Conservation (phyloP, 768 basidiomycete genomes). For the Leccinum arenicola region DNA sequence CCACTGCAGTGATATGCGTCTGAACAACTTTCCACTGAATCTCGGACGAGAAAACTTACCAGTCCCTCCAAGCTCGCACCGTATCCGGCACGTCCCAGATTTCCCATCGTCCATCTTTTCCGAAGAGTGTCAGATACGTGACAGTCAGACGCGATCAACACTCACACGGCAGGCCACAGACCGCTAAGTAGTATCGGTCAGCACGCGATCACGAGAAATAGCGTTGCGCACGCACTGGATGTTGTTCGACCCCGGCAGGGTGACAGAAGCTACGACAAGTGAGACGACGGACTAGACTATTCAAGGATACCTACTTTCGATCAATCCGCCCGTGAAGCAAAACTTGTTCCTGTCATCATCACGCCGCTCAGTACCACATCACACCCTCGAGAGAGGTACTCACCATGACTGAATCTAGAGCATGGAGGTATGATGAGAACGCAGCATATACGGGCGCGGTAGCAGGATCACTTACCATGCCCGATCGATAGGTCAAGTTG, state of each 20-base stretch:
- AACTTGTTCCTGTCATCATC: slow-evolving; percentile 53
- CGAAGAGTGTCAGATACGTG: slow-evolving; percentile 7
- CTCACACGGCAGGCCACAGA: slow-evolving; percentile 49
- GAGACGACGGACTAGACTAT: not conserved
- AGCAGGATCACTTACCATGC: slow-evolving; percentile 28
- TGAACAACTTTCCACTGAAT: slow-evolving; percentile 1
- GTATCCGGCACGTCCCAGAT: slow-evolving; percentile 50
- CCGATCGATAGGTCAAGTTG: slow-evolving; percentile 45
- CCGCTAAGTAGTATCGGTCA: slow-evolving; percentile 28
- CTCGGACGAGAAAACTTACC: slow-evolving; percentile 38
- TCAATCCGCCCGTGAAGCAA: slow-evolving; percentile 77
- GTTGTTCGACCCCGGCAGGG: slow-evolving; percentile 41
- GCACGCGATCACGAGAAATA: not conserved
- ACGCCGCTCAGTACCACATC: slow-evolving; percentile 1
- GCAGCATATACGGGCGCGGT: slow-evolving; percentile 1
- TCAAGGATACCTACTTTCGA: slow-evolving; percentile 39
- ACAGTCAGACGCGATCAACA: not conserved
- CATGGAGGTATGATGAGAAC: slow-evolving; percentile 25
- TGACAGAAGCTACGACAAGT: slow-evolving; percentile 32
- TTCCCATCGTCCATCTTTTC: slow-evolving; percentile 53
- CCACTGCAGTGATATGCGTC: slow-evolving; percentile 37
- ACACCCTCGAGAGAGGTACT: not conserved
- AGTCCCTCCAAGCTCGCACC: slow-evolving; percentile 60
- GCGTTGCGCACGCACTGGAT: slow-evolving; percentile 26
- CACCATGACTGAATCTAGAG: slow-evolving; percentile 32